A percentile compares a stretch with the other conserved stretches of the same genome.
Evolutionary conservation across 208 protist species (phyloP).

Genomic region (Naegleria gruberi): DNA sequence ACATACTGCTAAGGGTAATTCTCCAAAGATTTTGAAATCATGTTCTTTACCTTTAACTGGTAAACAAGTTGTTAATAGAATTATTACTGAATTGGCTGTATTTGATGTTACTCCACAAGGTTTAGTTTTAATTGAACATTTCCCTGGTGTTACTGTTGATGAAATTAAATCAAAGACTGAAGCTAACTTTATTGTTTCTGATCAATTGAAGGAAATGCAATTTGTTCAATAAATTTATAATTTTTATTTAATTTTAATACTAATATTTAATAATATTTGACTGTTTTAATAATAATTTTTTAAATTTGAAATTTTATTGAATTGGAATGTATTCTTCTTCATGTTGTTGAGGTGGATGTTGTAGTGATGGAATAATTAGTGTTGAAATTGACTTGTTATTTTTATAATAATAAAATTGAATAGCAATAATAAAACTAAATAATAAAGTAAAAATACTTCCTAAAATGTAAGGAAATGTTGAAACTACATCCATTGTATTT

Average conservation of each 20-base stretch:
- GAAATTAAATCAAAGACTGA: conserved; percentile 70
- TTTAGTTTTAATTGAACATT: conserved; percentile 78
- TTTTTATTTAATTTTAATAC: neutral
- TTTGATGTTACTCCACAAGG: conserved; percentile 79
- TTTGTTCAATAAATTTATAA: conserved; percentile 19
- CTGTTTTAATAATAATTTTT: no score
- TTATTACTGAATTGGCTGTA: conserved; percentile 92
- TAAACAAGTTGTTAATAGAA: conserved; percentile 68
- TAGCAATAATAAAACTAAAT: neutral
- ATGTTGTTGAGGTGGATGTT: no score
- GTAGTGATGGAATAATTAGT: no score
- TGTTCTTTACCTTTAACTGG: conserved; percentile 86
- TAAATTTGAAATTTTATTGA: no score
- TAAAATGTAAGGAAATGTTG: neutral
- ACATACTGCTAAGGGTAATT: conserved; percentile 83
- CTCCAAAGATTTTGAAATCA: conserved; percentile 79
- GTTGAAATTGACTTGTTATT: neutral
- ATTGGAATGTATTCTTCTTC: no score
- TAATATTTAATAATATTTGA: no score
- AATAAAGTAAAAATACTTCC: neutral
- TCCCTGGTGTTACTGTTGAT: conserved; percentile 77
- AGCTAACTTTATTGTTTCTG: conserved; percentile 51
- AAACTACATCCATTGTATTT: neutral
- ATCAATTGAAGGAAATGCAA: conserved; percentile 62
- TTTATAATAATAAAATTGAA: neutral